Evolutionary conservation across 2,329 filamentous ascomycete species (phyloP).

Genomic region (Cladophialophora immunda): DNA sequence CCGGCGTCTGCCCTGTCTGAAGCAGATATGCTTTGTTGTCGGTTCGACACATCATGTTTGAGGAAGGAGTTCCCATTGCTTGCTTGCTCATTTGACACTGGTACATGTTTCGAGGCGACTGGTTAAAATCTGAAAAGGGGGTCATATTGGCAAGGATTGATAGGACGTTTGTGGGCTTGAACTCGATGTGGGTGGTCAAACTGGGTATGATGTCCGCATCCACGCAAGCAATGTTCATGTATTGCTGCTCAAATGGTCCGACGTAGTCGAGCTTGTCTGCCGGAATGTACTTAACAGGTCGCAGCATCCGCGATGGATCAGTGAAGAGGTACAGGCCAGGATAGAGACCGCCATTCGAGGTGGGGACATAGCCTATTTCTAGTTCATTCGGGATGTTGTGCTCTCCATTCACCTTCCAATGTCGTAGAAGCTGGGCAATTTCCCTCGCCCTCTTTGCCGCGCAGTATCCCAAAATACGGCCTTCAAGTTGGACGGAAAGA

Average conservation of each 20-base stretch:
- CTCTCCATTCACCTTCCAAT: slow-evolving; percentile 93
- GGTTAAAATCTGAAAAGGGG: slow-evolving; percentile 98
- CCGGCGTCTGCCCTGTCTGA: slow-evolving; percentile 94
- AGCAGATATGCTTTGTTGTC: slow-evolving; percentile 97
- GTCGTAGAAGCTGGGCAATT: slow-evolving; percentile 85
- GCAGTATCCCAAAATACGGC: slow-evolving; percentile 89
- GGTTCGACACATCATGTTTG: slow-evolving; percentile 83
- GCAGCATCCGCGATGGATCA: slow-evolving; percentile 82
- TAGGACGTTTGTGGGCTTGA: slow-evolving; percentile 92
- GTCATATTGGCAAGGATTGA: slow-evolving; percentile 99
- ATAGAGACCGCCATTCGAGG: slow-evolving; percentile 90
- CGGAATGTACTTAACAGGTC: slow-evolving; percentile 90
- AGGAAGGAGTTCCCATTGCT: slow-evolving; percentile 95
- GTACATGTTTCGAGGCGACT: slow-evolving; percentile 99
- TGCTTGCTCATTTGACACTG: slow-evolving; percentile 99
- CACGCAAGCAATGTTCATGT: slow-evolving; percentile 97
- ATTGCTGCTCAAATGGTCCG: slow-evolving; percentile 93
- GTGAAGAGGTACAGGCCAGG: slow-evolving; percentile 95
- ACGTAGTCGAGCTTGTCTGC: slow-evolving; percentile 87
- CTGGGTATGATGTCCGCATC: slow-evolving; percentile 87
- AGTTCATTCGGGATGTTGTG: slow-evolving; percentile 82
- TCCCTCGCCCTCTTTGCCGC: slow-evolving; percentile 80
- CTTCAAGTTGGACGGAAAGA: slow-evolving; percentile 89
- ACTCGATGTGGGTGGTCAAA: slow-evolving; percentile 91
- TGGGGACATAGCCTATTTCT: slow-evolving; percentile 90